Evolutionary conservation across 495 filamentous ascomycete genomes (phyloP).

Genomic region (Eremomyces bilateralis): DNA sequence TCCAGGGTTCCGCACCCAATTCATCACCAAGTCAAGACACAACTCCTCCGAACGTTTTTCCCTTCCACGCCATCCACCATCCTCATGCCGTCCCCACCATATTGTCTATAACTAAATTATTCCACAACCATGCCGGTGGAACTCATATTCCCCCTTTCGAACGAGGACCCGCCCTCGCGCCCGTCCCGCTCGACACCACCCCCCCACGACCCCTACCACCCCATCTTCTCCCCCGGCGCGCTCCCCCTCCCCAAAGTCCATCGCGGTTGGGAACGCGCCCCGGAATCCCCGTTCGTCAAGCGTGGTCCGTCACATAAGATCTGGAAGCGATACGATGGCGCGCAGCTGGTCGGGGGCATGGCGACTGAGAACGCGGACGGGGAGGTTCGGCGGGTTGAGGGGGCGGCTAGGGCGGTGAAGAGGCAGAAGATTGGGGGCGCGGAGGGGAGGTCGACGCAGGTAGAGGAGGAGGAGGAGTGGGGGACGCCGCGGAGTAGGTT

Average conservation of each 20-base stretch:
- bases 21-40: no score
- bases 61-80: no score
- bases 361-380: no score
- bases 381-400: neutral
- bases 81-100: neutral
- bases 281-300: constrained; percentile 9
- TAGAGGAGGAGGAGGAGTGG: no score
- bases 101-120: neutral
- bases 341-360: constrained; percentile 3
- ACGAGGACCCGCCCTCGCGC: neutral
- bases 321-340: constrained; percentile 16
- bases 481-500: no score
- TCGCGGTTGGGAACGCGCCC: constrained; percentile 20
- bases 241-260: constrained; percentile 12
- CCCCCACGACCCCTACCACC: no score
- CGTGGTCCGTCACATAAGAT: constrained; percentile 14
- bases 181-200: neutral
- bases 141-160: neutral
- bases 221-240: constrained; percentile 10
- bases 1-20: no score
- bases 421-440: no score
- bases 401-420: neutral
- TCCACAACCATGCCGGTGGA: neutral
- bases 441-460: no score
- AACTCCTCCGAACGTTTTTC: no score